These are phyloP conservation scores for Trichoderma sp. DNA, from an alignment of 2,329 filamentous ascomycete species.

Conservation along the genomic window DNA sequence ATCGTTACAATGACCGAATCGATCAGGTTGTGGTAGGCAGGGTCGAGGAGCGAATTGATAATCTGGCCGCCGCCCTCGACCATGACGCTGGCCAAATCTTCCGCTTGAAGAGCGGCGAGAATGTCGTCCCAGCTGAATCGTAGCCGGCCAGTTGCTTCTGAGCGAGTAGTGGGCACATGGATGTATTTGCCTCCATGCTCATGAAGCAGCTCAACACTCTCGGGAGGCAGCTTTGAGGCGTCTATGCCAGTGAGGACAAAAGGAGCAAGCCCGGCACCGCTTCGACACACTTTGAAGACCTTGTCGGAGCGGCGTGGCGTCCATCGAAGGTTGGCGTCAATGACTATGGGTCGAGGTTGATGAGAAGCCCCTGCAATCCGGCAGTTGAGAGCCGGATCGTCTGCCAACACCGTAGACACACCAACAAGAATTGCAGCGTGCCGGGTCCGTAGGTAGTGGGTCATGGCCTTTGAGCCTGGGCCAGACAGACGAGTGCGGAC, in stretches of 20 bases:
- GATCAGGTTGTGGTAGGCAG: slow-evolving; percentile 61
- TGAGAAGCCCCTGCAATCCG: slow-evolving; percentile 62
- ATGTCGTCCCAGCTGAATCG: slow-evolving; percentile 66
- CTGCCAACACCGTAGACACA: slow-evolving; percentile 78
- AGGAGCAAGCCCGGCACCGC: slow-evolving; percentile 70
- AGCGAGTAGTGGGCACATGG: slow-evolving; percentile 37
- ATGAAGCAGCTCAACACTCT: slow-evolving; percentile 46
- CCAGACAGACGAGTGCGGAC: slow-evolving; percentile 83
- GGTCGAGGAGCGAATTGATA: slow-evolving; percentile 77
- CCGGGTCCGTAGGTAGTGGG: slow-evolving; percentile 79
- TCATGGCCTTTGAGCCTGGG: slow-evolving; percentile 84
- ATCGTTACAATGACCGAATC: slow-evolving; percentile 84
- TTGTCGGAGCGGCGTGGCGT: slow-evolving; percentile 59
- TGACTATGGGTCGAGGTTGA: slow-evolving; percentile 78
- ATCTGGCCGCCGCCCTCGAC: slow-evolving; percentile 83
- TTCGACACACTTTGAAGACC: slow-evolving; percentile 64
- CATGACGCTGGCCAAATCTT: slow-evolving; percentile 79
- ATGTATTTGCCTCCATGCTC: slow-evolving; percentile 57
- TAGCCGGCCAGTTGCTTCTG: slow-evolving; percentile 40
- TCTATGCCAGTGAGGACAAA: slow-evolving; percentile 63
- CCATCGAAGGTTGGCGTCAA: slow-evolving; percentile 82
- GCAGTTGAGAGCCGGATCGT: slow-evolving; percentile 85
- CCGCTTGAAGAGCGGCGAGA: slow-evolving; percentile 55
- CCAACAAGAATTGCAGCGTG: slow-evolving; percentile 87
- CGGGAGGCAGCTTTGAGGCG: slow-evolving; percentile 45